Conservation (phyloP, 108 stramenopile genomes). For the Skeletonema potamos region DNA sequence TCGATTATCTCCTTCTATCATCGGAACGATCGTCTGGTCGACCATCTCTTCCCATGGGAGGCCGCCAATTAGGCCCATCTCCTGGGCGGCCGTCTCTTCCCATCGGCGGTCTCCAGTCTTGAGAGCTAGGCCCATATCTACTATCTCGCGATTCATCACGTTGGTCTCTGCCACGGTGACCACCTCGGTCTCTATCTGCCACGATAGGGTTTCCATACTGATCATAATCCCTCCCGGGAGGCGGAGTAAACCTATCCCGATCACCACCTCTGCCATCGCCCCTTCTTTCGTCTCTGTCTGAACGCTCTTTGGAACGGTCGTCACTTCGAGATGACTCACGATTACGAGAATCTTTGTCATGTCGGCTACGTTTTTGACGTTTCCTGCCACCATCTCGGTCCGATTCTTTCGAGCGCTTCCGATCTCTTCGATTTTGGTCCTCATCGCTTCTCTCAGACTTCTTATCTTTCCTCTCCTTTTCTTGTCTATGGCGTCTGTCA, state of each 20-base stretch:
- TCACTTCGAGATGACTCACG: slow-evolving; percentile 7
- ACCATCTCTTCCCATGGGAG: background rate
- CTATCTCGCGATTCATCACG: background rate
- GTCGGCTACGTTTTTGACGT: slow-evolving; percentile 2
- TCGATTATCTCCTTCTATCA: background rate
- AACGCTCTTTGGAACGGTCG: background rate
- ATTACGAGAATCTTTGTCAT: background rate
- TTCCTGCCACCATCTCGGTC: slow-evolving; percentile 8
- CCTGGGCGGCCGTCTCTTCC: background rate
- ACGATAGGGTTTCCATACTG: slow-evolving; percentile 16
- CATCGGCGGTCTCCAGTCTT: background rate
- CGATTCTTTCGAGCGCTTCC: slow-evolving; percentile 6
- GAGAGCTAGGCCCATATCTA: background rate
- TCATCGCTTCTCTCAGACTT: background rate
- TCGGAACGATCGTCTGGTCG: background rate
- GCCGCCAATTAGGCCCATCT: background rate
- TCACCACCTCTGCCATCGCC: background rate
- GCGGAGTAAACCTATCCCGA: slow-evolving; percentile 4
- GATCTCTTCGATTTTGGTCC: slow-evolving; percentile 1
- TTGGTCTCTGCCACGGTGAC: background rate
- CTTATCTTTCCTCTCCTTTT: background rate
- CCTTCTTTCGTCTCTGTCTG: background rate
- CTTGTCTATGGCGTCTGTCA: slow-evolving; percentile 2
- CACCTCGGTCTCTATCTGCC: background rate
- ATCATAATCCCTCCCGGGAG: slow-evolving; percentile 3